Base-by-base conservation (phyloP, 257 asterid genomes). In the Petrea volubilis region DNA sequence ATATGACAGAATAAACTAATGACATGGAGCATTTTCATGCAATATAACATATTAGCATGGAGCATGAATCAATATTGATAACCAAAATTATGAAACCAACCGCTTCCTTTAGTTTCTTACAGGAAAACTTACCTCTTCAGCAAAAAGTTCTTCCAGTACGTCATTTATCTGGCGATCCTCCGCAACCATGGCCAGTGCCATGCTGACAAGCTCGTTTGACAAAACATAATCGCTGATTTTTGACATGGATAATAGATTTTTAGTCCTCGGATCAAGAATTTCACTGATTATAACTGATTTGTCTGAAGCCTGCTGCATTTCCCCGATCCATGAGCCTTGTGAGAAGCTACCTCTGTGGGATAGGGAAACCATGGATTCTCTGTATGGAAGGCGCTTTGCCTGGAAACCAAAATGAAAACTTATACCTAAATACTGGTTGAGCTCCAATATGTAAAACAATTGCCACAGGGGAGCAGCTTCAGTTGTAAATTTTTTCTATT, bases 121-220 rank as follows among this genome's bases (percentile, higher is more conserved):
- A 72, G 27, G 51, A 62, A 21, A 46, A 49, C 21, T 24, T 80
- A 91, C 97, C 96, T 91, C 97, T 82, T 91, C 97, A 33, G 97
- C 97, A 25, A 91, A 91, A 74, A 89, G 95, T 82, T 91, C 97
- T 75, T 91, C 97, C 65, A 91, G 71, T 56, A 91, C 95, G 70
- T 89, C 86, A 51, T 91, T 91, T 71, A 91, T 91, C 85, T 89
- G 97, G 67, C 96, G 91, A 79, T 91, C 97, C 76, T 91, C 97
- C 47, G 97, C 91, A 61, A 91, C 97, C 97, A 91, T 89, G 68
- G 97, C 97, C 50, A 91, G 74, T 40, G 97, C 97, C 97, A 91
- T 91, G 85, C 96, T 89, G 62, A 91, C 95, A 44, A 91, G 97
- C 80, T 91, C 97, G 74, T 91, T 91, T 52, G 97, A 91, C 69